Percentiles rank a stretch among this genome's conserved stretches.
Conservation (phyloP, 73 alveolate genomes). For the Paramecium sexaurelia region DNA sequence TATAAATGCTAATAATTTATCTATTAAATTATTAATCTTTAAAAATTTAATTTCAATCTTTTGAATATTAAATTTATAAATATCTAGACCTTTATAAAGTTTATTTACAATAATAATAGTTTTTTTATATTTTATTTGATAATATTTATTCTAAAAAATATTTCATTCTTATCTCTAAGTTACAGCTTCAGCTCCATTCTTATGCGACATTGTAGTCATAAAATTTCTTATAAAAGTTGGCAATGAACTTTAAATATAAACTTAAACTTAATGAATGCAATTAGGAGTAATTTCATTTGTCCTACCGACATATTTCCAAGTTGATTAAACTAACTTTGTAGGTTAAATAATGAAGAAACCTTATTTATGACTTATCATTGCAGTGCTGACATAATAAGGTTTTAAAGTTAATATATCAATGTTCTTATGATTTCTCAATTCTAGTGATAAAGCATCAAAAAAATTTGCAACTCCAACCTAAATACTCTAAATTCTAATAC, state of each 20-base stretch:
- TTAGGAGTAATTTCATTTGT: background rate
- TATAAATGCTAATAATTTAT: too few relatives aligned
- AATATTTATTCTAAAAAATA: background rate
- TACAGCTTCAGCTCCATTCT: background rate
- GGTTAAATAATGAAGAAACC: background rate
- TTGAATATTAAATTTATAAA: too few relatives aligned
- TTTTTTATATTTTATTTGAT: background rate
- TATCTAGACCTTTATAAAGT: too few relatives aligned
- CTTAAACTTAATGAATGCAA: background rate
- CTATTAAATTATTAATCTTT: too few relatives aligned
- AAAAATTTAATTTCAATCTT: too few relatives aligned
- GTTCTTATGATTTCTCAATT: background rate
- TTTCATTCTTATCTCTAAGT: background rate
- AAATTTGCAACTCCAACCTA: background rate
- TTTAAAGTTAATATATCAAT: background rate
- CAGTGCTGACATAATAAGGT: conserved; percentile 16
- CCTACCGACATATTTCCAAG: background rate
- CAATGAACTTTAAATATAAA: background rate
- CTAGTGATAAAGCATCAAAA: conserved; percentile 29
- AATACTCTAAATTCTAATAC: background rate
- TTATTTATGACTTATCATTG: background rate
- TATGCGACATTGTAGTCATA: background rate
- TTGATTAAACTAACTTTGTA: background rate
- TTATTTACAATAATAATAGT: too few relatives aligned
- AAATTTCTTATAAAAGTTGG: background rate